A percentile compares a stretch with the other conserved stretches of the same genome.
Conservation (phyloP, 2,329 filamentous ascomycete species). For the Penicillium sp. region DNA sequence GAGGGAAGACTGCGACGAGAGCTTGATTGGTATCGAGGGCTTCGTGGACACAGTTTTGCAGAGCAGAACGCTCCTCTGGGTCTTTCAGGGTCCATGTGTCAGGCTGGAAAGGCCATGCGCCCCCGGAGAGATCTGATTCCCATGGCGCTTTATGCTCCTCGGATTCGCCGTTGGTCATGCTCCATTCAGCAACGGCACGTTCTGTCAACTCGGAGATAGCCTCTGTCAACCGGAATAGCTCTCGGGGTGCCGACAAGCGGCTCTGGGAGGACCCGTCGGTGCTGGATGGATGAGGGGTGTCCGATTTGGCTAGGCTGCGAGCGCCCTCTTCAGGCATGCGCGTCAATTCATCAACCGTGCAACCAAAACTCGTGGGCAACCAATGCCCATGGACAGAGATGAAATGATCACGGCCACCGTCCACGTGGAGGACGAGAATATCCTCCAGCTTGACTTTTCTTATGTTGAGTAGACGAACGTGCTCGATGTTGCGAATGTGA, state of each 20-base stretch:
- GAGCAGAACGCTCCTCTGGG: slow-evolving; percentile 42
- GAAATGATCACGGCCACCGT: slow-evolving; percentile 86
- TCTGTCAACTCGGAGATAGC: slow-evolving; percentile 65
- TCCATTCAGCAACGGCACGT: slow-evolving; percentile 63
- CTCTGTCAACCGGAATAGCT: slow-evolving; percentile 87
- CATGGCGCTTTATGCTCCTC: slow-evolving; percentile 49
- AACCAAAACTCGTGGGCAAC: slow-evolving; percentile 79
- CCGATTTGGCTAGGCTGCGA: slow-evolving; percentile 59
- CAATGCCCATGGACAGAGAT: slow-evolving; percentile 77
- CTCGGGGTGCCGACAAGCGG: slow-evolving; percentile 78
- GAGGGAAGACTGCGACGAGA: slow-evolving; percentile 62
- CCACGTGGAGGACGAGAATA: slow-evolving; percentile 81
- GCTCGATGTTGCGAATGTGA: slow-evolving; percentile 63
- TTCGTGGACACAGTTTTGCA: slow-evolving; percentile 53
- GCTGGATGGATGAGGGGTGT: slow-evolving; percentile 32
- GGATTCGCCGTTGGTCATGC: slow-evolving; percentile 53
- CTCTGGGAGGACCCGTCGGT: slow-evolving; percentile 39
- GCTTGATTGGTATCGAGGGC: slow-evolving; percentile 72
- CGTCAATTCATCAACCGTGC: slow-evolving; percentile 85
- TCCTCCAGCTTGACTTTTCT: slow-evolving; percentile 71
- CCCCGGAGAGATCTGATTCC: slow-evolving; percentile 46
- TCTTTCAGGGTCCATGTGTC: slow-evolving; percentile 51
- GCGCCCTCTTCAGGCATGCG: slow-evolving; percentile 77
- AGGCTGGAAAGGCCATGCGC: slow-evolving; percentile 61
- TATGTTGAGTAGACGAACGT: slow-evolving; percentile 72